Evolutionary conservation across 176 grass and related monocot genomes (phyloP).

Genomic region (Aegilops longissima): DNA sequence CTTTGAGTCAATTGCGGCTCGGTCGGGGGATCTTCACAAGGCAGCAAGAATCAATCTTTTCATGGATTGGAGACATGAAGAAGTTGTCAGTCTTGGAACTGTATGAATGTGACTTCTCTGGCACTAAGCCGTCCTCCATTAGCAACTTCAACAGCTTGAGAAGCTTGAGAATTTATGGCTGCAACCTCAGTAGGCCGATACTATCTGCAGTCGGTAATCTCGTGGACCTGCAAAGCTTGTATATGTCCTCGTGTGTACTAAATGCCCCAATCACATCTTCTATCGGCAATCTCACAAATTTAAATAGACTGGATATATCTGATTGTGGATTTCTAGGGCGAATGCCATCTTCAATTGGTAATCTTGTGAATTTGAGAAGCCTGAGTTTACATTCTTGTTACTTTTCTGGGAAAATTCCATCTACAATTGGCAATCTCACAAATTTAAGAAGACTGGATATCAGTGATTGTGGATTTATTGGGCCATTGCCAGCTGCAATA

Average conservation of each 20-base stretch:
- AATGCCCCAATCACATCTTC: neutral
- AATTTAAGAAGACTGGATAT: neutral
- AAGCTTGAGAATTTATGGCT: accelerated
- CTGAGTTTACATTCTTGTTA: neutral
- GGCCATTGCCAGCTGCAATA: neutral
- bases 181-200: neutral
- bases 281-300: conserved; percentile 1
- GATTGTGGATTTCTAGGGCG: neutral
- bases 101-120: neutral
- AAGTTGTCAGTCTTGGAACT: neutral
- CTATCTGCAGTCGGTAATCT: neutral
- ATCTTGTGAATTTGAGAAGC: neutral
- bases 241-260: neutral
- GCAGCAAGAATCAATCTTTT: neutral
- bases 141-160: neutral
- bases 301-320: neutral
- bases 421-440: neutral
- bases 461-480: neutral
- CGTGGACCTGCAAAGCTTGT: neutral
- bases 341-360: neutral
- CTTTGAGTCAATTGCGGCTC: neutral
- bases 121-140: neutral
- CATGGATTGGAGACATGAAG: neutral
- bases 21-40: neutral
- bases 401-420: neutral